Conservation (phyloP, 2,329 filamentous ascomycete genomes). For the Colletotrichum sp. region DNA sequence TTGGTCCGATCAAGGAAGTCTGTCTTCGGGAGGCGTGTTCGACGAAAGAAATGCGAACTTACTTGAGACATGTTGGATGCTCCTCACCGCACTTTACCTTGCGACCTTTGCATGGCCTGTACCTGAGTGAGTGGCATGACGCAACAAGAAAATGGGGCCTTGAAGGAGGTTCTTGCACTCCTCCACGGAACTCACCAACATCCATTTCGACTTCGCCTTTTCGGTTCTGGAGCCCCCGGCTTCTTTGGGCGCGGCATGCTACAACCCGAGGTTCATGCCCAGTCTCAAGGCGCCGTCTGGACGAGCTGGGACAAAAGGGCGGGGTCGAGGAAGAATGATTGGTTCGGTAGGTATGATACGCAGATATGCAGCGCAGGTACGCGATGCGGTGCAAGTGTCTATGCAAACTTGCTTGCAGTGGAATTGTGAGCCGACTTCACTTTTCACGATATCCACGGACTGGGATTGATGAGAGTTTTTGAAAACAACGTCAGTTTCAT, state of each 20-base stretch:
- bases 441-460: background rate
- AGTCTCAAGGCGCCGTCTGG: background rate
- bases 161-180: background rate
- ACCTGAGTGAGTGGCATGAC: background rate
- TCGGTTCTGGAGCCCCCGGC: slow-evolving; percentile 47
- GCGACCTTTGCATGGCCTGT: slow-evolving; percentile 80
- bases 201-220: slow-evolving; percentile 50
- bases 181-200: slow-evolving; percentile 43
- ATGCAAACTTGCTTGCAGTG: background rate
- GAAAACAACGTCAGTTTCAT: background rate
- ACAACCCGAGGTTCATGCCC: slow-evolving; percentile 3
- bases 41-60: slow-evolving; percentile 26
- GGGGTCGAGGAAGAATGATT: slow-evolving; percentile 18
- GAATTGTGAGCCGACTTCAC: background rate
- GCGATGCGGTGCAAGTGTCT: background rate
- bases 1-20: background rate
- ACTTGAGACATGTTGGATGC: slow-evolving; percentile 74
- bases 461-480: background rate
- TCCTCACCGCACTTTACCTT: slow-evolving; percentile 81
- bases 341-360: slow-evolving; percentile 14
- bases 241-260: slow-evolving; percentile 49
- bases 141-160: background rate
- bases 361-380: slow-evolving; percentile 8
- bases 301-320: slow-evolving; percentile 6
- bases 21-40: background rate